Conservation (phyloP, 352 stramenopile species). For the Pythium utonaiense region DNA sequence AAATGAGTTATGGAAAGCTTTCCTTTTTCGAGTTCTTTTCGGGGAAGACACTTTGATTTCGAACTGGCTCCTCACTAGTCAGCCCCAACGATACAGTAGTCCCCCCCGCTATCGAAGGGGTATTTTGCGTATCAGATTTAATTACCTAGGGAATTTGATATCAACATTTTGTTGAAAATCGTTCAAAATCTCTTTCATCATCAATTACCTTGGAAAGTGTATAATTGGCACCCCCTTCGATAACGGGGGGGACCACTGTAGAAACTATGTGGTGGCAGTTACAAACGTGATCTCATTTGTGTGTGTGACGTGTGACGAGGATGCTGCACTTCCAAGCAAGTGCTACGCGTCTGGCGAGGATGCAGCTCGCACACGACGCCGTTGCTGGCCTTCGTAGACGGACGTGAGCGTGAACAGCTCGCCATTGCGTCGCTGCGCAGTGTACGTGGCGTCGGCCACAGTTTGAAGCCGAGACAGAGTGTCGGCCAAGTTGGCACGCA, state of each 20-base stretch:
- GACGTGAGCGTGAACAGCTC: constrained; percentile 5
- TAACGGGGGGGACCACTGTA: no score
- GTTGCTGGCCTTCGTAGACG: neutral
- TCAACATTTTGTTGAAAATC: no score
- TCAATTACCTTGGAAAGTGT: no score
- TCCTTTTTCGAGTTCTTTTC: neutral
- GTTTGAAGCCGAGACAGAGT: constrained; percentile 11
- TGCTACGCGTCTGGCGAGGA: neutral
- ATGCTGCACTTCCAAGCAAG: neutral
- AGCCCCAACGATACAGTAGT: no score
- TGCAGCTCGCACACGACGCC: neutral
- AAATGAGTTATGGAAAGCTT: neutral
- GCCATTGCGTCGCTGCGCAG: constrained; percentile 4
- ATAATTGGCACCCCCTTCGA: no score
- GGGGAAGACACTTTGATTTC: neutral
- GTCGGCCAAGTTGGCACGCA: constrained; percentile 8
- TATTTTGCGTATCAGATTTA: no score
- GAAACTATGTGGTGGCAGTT: no score
- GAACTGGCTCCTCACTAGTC: neutral
- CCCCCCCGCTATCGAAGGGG: no score
- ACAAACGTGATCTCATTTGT: neutral
- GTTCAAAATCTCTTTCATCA: no score
- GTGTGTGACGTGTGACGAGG: constrained; percentile 7
- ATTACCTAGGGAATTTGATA: no score
- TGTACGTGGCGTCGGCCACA: constrained; percentile 19